These are phyloP conservation scores for Torulaspora globosa DNA, from an alignment of 1,139 yeast species.

Conservation along the genomic window DNA sequence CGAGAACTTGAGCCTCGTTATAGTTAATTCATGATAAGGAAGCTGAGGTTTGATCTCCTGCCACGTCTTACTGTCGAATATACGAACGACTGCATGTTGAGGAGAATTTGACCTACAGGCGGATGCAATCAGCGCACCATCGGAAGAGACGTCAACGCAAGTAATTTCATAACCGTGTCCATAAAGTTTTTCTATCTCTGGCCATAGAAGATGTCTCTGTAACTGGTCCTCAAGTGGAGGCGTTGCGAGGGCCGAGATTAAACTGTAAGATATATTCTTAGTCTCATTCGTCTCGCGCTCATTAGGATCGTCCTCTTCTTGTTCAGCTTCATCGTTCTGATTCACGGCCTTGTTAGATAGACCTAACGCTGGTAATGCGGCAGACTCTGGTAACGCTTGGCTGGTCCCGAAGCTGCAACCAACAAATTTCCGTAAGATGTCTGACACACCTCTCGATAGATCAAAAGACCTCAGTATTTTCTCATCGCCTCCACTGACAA, in stretches of 20 bases:
- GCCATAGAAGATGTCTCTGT: constrained; percentile 90
- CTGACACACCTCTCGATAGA: constrained; percentile 77
- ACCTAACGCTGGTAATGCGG: constrained; percentile 89
- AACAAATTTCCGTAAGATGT: constrained; percentile 53
- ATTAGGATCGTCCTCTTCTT: constrained; percentile 42
- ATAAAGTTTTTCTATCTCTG: constrained; percentile 88
- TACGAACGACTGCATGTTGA: constrained; percentile 79
- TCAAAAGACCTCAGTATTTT: constrained; percentile 86
- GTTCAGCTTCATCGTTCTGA: constrained; percentile 45
- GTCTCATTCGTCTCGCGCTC: constrained; percentile 41
- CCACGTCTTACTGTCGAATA: constrained; percentile 66
- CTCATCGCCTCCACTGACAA: constrained; percentile 95
- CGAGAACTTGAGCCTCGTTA: constrained; percentile 77
- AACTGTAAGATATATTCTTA: constrained; percentile 43
- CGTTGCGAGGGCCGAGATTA: constrained; percentile 39
- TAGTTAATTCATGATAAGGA: constrained; percentile 75
- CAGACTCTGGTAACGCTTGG: constrained; percentile 53
- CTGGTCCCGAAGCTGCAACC: constrained; percentile 39
- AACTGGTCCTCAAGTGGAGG: constrained; percentile 89
- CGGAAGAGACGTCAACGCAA: constrained; percentile 68
- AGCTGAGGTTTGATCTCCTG: constrained; percentile 49
- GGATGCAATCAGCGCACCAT: constrained; percentile 66
- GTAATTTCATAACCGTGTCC: constrained; percentile 97
- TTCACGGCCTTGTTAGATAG: constrained; percentile 84
- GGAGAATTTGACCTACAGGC: constrained; percentile 87